Conservation (phyloP, 75 land plant genomes). For the Cunninghamia lanceolata region DNA sequence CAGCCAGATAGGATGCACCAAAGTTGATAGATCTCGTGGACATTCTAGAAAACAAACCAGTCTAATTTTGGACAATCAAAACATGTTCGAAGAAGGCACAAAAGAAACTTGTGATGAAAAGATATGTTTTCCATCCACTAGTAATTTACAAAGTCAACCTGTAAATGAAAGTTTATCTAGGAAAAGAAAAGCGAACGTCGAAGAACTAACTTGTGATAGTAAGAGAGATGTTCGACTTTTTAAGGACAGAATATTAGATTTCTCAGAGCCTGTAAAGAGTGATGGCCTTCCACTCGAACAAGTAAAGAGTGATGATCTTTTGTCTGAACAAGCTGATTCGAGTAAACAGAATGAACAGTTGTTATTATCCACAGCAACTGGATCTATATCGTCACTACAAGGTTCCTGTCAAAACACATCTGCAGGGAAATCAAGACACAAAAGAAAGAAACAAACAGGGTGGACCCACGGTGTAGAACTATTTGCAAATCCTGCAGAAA, state of each 20-base stretch:
- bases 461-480: not conserved
- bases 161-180: not conserved
- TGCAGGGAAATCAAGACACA: constrained; percentile 1
- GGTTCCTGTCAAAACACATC: not conserved
- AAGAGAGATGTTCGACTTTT: constrained; percentile 3
- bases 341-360: not conserved
- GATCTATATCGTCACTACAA: not conserved
- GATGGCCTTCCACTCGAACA: not conserved
- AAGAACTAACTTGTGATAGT: not conserved
- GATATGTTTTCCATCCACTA: not conserved
- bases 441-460: not conserved
- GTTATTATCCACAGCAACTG: not conserved
- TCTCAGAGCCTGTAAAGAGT: not conserved
- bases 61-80: not conserved
- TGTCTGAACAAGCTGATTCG: not conserved
- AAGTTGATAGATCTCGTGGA: not conserved
- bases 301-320: not conserved
- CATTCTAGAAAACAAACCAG: not conserved
- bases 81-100: not conserved
- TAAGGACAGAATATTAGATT: not conserved
- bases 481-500: constrained; percentile 8
- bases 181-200: not conserved
- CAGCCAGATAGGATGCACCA: not conserved
- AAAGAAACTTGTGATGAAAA: constrained; percentile 4
- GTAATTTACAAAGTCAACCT: not conserved